These are phyloP conservation scores for Populus simonii DNA, from an alignment of 345 rosid species.

Conservation along the genomic window DNA sequence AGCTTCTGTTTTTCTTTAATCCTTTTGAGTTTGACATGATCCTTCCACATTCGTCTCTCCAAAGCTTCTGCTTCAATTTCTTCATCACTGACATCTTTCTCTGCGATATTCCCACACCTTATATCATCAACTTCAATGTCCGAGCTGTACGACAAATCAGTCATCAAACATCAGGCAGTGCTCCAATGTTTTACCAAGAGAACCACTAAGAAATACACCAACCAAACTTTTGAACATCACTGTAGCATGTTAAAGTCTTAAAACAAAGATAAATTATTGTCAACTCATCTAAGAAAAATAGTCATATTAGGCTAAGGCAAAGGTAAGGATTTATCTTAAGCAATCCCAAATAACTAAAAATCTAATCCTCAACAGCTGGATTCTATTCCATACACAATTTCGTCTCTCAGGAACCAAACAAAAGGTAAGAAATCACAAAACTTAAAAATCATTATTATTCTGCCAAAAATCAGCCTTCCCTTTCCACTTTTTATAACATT, in stretches of 20 bases:
- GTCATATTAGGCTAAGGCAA: neutral
- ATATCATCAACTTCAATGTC: conserved; percentile 72
- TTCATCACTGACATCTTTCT: conserved; percentile 94
- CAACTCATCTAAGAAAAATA: neutral
- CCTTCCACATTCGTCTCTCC: conserved; percentile 97
- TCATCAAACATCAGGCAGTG: neutral
- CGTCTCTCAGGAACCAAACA: neutral
- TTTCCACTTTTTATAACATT: neutral
- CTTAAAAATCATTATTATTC: neutral
- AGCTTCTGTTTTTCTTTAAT: conserved; percentile 76
- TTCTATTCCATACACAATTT: neutral
- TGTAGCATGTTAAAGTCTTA: neutral
- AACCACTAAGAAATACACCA: neutral
- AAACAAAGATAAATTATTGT: neutral
- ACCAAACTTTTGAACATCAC: neutral
- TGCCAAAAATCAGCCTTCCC: neutral
- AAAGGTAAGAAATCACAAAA: neutral
- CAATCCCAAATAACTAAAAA: neutral
- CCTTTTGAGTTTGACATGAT: conserved; percentile 75
- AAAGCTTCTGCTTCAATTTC: conserved; percentile 86
- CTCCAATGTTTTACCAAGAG: neutral
- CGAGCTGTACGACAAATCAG: conserved; percentile 30
- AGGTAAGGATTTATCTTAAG: neutral
- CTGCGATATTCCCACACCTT: conserved; percentile 70
- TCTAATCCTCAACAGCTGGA: neutral